Evolutionary conservation across 2,329 filamentous ascomycete species (phyloP), one percentile per base, ranked within the genome.

Genomic region (Ophiosphaerella herpotricha): DNA sequence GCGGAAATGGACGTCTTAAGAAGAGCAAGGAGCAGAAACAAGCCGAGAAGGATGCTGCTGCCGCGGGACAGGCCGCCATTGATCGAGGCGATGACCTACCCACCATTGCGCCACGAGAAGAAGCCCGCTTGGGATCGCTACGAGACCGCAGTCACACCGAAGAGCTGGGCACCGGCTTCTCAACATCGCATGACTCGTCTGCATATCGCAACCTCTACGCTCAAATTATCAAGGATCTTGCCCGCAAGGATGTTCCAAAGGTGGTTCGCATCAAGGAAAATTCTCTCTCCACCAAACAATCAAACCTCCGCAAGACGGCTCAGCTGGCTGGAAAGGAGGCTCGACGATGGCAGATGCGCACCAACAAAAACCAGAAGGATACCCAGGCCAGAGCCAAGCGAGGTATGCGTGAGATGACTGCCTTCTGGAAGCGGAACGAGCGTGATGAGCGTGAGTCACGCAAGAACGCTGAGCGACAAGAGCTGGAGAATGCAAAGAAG

Each of bases 341-440:
- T 46, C 91, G 95, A 68, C 84, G 95, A 67, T 99, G 94, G 94
- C 95, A 99, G 74, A 84, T 95, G 53, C 89, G 91, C 36, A 99
- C 94, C 46, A 99, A 99, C 80, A 97, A 99, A 82, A 95, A 92
- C 69, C 94, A 90, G 73, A 99, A 99, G 74, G 94, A 99, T 74
- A 89, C 96, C 4, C 94, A 97, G 72, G 94, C 94, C 36, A 86
- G 94, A 40, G 94, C 94, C 50, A 99, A 99, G 81, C 89, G 94
- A 61, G 93, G 93, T 52, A 99, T 99, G 94, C 86, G 94, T 71
- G 94, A 99, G 76, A 99, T 99, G 94, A 94, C 97, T 84, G 86
- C 90, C 50, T 99, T 97, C 82, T 99, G 94, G 94, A 97, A 97
- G 77, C 88, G 93, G 49, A 99, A 99, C 72, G 94, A 99, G 74